Base-by-base conservation (phyloP, 805 yeast species). In the Yarrowia deformans region DNA sequence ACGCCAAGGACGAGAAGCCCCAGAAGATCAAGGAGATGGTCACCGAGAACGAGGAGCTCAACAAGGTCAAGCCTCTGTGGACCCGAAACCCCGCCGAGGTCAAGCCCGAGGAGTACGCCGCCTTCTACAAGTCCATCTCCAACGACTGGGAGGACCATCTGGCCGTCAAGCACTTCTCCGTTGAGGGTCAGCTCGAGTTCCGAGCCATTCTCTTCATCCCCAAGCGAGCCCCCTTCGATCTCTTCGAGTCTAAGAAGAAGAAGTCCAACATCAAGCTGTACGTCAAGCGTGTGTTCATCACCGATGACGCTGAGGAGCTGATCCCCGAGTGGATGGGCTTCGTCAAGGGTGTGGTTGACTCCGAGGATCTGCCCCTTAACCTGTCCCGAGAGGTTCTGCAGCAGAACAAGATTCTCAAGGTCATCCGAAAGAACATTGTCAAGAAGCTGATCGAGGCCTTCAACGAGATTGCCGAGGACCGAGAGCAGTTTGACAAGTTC, bases 71-170 rank as follows among this genome's bases (percentile, higher is more conserved):
- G 86, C 99, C 99, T 73, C 85, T 95, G 80, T 95, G 99, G 99
- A 95, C 99, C 75, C 92, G 98, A 88, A 90, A 89, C 86, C 99
- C 99, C 82, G 84, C 94, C 77, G 99, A 95, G 73, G 97, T 95
- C 75, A 87, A 97, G 73, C 93, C 92, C 86, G 99, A 95, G 74
- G 99, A 95, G 85, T 95, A 95, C 88, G 94, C 95, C 78, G 96
- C 98, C 71, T 95, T 95, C 90, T 95, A 95, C 91, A 95, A 95
- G 87, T 93, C 98, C 66, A 95, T 95, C 79, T 93, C 99, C 70
- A 95, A 95, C 84, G 99, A 95, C 84, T 95, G 99, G 99, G 99
- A 95, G 86, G 99, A 95, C 81, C 99, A 97, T 84, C 88, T 95
- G 81, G 98, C 98, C 75, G 98, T 95, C 75, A 95, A 95, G 88